Conservation (phyloP, 2,329 filamentous ascomycete genomes). For the Pseudogymnoascus sp. region DNA sequence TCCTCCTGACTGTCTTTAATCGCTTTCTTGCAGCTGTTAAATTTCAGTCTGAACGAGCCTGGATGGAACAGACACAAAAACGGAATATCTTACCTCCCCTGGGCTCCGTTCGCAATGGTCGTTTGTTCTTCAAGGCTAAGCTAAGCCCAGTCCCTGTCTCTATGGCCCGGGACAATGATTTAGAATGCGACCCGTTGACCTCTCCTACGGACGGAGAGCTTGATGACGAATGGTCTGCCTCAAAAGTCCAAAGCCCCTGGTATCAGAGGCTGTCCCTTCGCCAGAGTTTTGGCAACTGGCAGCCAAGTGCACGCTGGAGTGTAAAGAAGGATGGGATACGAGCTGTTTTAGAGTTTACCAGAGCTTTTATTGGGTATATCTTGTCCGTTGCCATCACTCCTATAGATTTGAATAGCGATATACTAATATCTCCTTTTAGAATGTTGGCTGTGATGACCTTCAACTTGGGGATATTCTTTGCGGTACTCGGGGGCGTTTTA, state of each 20-base stretch:
- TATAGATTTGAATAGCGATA: not conserved
- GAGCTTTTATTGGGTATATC: slow-evolving; percentile 26
- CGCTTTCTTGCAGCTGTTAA: slow-evolving; percentile 27
- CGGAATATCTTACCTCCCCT: slow-evolving; percentile 20
- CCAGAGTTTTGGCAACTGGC: not conserved
- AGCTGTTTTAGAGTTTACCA: slow-evolving; percentile 18
- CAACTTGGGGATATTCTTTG: slow-evolving; percentile 27
- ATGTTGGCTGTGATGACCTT: slow-evolving; percentile 30
- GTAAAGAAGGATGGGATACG: not conserved
- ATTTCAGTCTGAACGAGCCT: slow-evolving; percentile 21
- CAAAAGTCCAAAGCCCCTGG: not conserved
- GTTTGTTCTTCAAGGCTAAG: not conserved
- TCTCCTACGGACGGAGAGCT: not conserved
- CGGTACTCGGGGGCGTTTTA: slow-evolving; percentile 26
- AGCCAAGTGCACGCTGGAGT: not conserved
- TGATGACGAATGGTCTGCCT: not conserved
- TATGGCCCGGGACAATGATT: not conserved
- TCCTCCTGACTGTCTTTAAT: slow-evolving; percentile 24
- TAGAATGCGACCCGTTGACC: not conserved
- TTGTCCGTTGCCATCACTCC: slow-evolving; percentile 18
- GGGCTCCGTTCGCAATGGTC: not conserved
- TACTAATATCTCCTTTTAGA: slow-evolving; percentile 13
- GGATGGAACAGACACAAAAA: slow-evolving; percentile 13
- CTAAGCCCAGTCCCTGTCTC: slow-evolving; percentile 10
- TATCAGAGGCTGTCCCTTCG: not conserved